Evolutionary conservation across 108 stramenopile genomes (phyloP).

Genomic region (Pseudonitzschia delicatissima): DNA sequence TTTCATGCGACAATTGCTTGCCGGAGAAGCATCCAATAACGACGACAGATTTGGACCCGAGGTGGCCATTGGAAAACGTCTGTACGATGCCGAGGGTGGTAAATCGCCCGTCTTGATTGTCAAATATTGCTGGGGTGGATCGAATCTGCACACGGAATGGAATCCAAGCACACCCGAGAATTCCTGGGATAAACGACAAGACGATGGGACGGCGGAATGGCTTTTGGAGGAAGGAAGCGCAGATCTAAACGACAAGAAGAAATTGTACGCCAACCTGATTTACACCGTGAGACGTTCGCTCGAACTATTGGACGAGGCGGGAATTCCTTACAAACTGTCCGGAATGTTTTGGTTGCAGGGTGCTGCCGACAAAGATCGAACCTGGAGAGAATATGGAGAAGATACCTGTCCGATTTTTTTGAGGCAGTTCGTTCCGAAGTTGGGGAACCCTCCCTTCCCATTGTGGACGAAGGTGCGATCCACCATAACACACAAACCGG

Average conservation of each 20-base stretch:
- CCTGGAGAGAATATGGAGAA: no score
- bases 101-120: neutral
- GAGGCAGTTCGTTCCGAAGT: no score
- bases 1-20: neutral
- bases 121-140: neutral
- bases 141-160: neutral
- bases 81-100: neutral
- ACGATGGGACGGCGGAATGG: neutral
- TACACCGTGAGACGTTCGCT: neutral
- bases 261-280: neutral
- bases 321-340: neutral
- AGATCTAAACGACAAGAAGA: neutral
- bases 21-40: neutral
- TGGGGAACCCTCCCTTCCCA: no score
- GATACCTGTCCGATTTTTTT: no score
- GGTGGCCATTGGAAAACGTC: neutral
- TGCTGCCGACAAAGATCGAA: no score
- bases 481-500: no score
- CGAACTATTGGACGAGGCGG: neutral
- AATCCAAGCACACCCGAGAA: neutral
- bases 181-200: neutral
- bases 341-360: constrained; percentile 5
- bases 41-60: neutral
- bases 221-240: neutral
- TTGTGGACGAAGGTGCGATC: no score